Percentiles rank a stretch among this genome's conserved stretches.
Conservation (phyloP, 2,329 filamentous ascomycete species). For the Arthrobotrys sphaeroides region DNA sequence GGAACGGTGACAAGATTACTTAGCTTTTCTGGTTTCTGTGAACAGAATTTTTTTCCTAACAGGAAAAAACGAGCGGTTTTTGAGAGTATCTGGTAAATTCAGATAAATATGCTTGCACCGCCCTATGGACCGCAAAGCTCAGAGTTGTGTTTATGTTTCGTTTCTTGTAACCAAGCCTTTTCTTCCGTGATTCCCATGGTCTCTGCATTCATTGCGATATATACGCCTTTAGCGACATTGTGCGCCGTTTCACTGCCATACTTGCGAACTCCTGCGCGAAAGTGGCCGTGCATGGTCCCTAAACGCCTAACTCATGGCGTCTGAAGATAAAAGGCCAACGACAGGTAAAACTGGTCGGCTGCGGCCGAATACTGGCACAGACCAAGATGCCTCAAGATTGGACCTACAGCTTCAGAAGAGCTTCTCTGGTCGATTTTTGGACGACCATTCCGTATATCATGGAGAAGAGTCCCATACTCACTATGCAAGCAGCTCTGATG, state of each 20-base stretch:
- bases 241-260: conserved; percentile 8
- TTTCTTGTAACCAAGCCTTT: conserved; percentile 2
- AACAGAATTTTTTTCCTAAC: conserved; percentile 16
- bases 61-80: conserved; percentile 24
- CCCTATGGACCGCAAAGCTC: conserved; percentile 1
- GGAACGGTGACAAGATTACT: conserved; percentile 6
- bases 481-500: conserved; percentile 37
- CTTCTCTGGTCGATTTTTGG: conserved; percentile 43
- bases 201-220: background rate
- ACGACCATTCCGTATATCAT: conserved; percentile 47
- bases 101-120: conserved; percentile 34
- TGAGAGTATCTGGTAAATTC: background rate
- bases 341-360: background rate
- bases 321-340: conserved; percentile 23
- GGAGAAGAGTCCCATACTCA: conserved; percentile 29
- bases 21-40: conserved; percentile 10
- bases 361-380: background rate
- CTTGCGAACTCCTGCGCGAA: background rate
- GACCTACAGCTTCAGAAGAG: conserved; percentile 42
- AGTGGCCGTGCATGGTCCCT: background rate
- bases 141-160: conserved; percentile 8
- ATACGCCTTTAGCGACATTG: conserved; percentile 12
- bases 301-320: conserved; percentile 28
- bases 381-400: conserved; percentile 31
- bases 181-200: conserved; percentile 23